Conservation (phyloP, 441 rosid genomes). For the Pelargonium cotyledonis region DNA sequence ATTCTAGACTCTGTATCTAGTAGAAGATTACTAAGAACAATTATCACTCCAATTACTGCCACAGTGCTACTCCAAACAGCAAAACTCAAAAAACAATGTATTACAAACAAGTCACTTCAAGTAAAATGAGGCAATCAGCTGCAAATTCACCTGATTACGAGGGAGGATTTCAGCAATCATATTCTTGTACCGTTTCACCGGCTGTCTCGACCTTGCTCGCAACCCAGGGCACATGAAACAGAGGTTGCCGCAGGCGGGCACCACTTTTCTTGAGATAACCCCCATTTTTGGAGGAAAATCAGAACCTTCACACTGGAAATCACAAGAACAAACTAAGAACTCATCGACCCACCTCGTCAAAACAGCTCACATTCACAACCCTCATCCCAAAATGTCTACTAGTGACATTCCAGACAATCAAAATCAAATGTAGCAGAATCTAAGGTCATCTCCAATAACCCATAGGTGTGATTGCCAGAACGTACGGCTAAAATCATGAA, state of each 20-base stretch:
- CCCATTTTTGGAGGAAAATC: slow-evolving; percentile 42
- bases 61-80: not conserved
- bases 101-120: not conserved
- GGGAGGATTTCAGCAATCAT: slow-evolving; percentile 81
- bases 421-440: slow-evolving; percentile 1
- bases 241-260: slow-evolving; percentile 89
- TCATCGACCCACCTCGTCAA: slow-evolving; percentile 4
- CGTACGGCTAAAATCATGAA: not conserved
- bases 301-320: not conserved
- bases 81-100: not conserved
- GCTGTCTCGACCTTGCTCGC: slow-evolving; percentile 92
- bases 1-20: too few relatives aligned
- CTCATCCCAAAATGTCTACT: too few relatives aligned
- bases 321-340: not conserved
- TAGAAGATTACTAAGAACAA: not conserved
- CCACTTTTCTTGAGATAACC: slow-evolving; percentile 85
- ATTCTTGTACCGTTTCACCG: slow-evolving; percentile 89
- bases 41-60: not conserved
- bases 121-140: slow-evolving; percentile 4
- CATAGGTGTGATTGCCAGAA: not conserved
- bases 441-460: not conserved
- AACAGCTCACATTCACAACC: not conserved
- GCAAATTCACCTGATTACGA: slow-evolving; percentile 57
- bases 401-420: too few relatives aligned
- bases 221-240: slow-evolving; percentile 87